Percentiles rank a stretch among this genome's conserved stretches.
phyloP scores from a whole-genome alignment of 306 rosid species.

The Castanea crenata region DNA sequence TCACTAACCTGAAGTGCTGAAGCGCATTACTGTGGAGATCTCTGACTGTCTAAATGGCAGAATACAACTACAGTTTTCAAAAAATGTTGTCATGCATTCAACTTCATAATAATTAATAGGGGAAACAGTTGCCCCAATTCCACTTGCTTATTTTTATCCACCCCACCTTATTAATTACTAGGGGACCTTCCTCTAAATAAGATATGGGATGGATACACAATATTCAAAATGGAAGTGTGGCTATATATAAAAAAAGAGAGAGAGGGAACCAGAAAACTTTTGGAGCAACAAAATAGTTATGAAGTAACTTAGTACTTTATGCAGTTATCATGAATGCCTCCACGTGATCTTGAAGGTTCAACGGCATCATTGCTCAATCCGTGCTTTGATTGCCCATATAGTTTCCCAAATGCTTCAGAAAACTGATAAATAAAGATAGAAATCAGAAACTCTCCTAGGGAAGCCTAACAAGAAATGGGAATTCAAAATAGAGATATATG shows the following conservation, averaged over 20 bases:
- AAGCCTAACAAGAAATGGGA: background rate
- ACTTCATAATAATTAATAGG: background rate
- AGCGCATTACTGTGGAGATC: slow-evolving; percentile 47
- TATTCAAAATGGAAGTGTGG: slow-evolving; percentile 15
- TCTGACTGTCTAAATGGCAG: slow-evolving; percentile 55
- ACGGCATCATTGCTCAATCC: slow-evolving; percentile 57
- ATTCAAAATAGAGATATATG: background rate
- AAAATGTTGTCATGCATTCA: slow-evolving; percentile 19
- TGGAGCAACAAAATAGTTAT: slow-evolving; percentile 2
- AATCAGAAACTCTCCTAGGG: background rate
- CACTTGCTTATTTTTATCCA: slow-evolving; percentile 18
- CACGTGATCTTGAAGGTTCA: slow-evolving; percentile 72
- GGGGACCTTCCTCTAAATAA: background rate
- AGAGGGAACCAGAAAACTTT: background rate
- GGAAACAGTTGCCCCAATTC: slow-evolving; percentile 5
- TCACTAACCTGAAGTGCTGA: slow-evolving; percentile 93
- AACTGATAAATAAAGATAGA: slow-evolving; percentile 41
- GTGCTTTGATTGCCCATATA: slow-evolving; percentile 72
- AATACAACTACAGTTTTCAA: slow-evolving; percentile 59
- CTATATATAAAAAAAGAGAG: slow-evolving; percentile 1
- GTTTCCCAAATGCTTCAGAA: slow-evolving; percentile 92
- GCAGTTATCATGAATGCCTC: slow-evolving; percentile 80
- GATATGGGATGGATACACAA: slow-evolving; percentile 5
- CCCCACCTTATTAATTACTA: background rate
- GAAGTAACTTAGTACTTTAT: slow-evolving; percentile 53